Evolutionary conservation across 2,329 filamentous ascomycete species (phyloP).

Genomic region (Epichloe typhina): DNA sequence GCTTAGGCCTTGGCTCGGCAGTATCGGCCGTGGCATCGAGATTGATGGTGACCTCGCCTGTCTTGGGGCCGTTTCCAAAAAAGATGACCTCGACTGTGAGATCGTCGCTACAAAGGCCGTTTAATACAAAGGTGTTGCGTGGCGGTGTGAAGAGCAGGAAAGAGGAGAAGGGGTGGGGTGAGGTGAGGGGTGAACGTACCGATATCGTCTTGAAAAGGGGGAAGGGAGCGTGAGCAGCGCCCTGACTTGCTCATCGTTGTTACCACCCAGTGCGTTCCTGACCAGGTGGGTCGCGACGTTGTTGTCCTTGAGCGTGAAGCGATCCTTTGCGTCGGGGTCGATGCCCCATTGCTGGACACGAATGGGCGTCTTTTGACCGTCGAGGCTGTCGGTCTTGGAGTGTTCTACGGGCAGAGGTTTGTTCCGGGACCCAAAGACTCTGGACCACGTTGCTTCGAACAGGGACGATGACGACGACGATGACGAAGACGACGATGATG

Average conservation of each 20-base stretch:
- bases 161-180: background rate
- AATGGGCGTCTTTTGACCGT: conserved; percentile 77
- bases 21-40: conserved; percentile 62
- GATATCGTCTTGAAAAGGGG: conserved; percentile 81
- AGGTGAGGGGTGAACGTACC: conserved; percentile 35
- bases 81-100: conserved; percentile 97
- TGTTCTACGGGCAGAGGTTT: conserved; percentile 65
- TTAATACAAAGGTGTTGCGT: background rate
- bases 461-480: conserved; percentile 39
- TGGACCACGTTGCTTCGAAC: conserved; percentile 56
- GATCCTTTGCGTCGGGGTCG: conserved; percentile 53
- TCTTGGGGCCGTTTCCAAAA: conserved; percentile 79
- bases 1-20: conserved; percentile 23
- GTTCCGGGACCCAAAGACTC: conserved; percentile 38
- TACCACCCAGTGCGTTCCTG: conserved; percentile 85
- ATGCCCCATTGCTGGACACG: conserved; percentile 87
- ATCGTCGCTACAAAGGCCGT: conserved; percentile 53
- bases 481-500: background rate
- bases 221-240: conserved; percentile 82
- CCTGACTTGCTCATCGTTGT: conserved; percentile 85
- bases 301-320: conserved; percentile 91
- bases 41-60: conserved; percentile 71
- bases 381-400: conserved; percentile 29
- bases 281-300: conserved; percentile 94
- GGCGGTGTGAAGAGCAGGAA: background rate